These are phyloP conservation scores for Tritrichomonas musculus DNA, from an alignment of 208 protist species.

Conservation along the genomic window DNA sequence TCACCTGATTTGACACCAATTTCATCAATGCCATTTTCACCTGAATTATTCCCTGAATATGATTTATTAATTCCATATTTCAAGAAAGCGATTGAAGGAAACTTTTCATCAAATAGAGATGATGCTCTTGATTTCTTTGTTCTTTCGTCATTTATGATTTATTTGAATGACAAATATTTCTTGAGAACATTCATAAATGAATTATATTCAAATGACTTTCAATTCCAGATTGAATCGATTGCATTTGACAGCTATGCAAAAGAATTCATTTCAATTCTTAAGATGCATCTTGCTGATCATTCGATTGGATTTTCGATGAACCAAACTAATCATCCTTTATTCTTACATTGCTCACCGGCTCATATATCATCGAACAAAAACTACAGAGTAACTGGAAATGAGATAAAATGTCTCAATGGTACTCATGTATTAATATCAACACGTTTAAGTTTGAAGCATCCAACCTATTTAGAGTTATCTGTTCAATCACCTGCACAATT, in stretches of 20 bases:
- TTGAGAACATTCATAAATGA: background rate
- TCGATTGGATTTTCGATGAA: background rate
- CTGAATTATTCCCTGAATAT: background rate
- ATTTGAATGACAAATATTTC: background rate
- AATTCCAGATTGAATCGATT: background rate
- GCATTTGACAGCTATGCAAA: background rate
- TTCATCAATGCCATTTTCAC: background rate
- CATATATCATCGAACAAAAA: background rate
- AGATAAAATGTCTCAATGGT: background rate
- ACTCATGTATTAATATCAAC: background rate
- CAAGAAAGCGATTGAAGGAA: background rate
- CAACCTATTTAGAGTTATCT: background rate
- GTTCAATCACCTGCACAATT: background rate
- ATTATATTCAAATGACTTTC: too few species aligned
- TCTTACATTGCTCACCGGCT: background rate
- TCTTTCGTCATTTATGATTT: background rate
- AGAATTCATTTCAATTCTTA: background rate
- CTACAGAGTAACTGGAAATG: background rate
- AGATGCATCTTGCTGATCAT: background rate
- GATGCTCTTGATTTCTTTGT: constrained; percentile 15
- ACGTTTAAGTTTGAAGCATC: background rate
- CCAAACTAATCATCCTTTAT: background rate
- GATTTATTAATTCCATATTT: background rate
- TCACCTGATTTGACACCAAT: background rate
- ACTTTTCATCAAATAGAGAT: background rate